A percentile compares a stretch with the other conserved stretches of the same genome.
Evolutionary conservation across 495 filamentous ascomycete species (phyloP).

Genomic region (Xeromyces bisporus): DNA sequence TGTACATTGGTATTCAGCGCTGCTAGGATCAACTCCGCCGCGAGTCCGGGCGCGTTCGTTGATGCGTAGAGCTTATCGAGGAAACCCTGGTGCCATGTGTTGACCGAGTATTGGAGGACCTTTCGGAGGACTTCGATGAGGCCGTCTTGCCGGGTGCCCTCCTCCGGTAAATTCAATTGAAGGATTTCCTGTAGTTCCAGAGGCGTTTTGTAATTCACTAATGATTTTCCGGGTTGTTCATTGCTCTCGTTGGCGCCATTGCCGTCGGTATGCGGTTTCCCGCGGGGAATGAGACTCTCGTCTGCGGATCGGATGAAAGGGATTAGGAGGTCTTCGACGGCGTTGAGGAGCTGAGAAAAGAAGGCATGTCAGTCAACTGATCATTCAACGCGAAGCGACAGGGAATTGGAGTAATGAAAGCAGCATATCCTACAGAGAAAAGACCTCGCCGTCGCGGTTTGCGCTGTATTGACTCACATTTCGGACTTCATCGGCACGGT

Average conservation of each 20-base stretch:
- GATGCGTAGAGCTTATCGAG: constrained; percentile 80
- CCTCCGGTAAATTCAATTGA: constrained; percentile 44
- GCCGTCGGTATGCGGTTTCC: constrained; percentile 20
- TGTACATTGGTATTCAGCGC: constrained; percentile 83
- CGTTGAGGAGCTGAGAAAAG: constrained; percentile 52
- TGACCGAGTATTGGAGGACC: constrained; percentile 68
- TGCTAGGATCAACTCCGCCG: constrained; percentile 66
- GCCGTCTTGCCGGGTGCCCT: constrained; percentile 53
- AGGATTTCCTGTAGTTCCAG: constrained; percentile 50
- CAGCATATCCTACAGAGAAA: no score
- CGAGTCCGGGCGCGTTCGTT: constrained; percentile 70
- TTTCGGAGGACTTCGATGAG: constrained; percentile 46
- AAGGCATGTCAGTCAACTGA: no score
- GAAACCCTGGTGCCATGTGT: constrained; percentile 95
- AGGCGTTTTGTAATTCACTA: constrained; percentile 57
- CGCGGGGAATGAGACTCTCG: constrained; percentile 28
- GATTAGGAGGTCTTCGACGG: constrained; percentile 57
- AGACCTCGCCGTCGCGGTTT: not conserved
- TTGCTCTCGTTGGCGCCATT: constrained; percentile 22
- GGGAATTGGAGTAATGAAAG: no score
- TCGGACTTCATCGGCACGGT: constrained; percentile 29
- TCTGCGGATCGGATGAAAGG: constrained; percentile 68
- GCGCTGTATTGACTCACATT: constrained; percentile 16
- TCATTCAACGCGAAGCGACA: no score
- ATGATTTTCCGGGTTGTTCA: constrained; percentile 33